These are phyloP conservation scores for Penicillium simplicissimum DNA, from an alignment of 495 filamentous ascomycete species.

Conservation along the genomic window DNA sequence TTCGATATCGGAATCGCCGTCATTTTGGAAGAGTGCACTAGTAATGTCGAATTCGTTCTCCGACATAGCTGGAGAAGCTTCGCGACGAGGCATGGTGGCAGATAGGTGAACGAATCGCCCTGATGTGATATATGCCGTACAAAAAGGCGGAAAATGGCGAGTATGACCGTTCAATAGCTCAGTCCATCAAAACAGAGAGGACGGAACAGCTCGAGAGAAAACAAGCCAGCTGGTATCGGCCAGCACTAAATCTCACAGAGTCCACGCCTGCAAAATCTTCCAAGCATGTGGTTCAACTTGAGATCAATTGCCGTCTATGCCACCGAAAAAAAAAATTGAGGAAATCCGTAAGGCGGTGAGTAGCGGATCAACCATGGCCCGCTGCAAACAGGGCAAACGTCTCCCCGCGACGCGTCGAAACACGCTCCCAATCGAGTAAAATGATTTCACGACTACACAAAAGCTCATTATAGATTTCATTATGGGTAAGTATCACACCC, in stretches of 20 bases:
- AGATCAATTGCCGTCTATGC: slow-evolving; percentile 24
- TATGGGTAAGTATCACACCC: slow-evolving; percentile 37
- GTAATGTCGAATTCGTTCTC: slow-evolving; percentile 93
- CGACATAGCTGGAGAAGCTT: slow-evolving; percentile 77
- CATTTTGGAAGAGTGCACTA: slow-evolving; percentile 67
- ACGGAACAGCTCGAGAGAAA: not conserved
- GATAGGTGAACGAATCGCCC: slow-evolving; percentile 4
- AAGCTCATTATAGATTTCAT: slow-evolving; percentile 19
- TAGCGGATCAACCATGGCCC: slow-evolving; percentile 28
- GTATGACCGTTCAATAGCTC: slow-evolving; percentile 14
- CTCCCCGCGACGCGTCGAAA: slow-evolving; percentile 45
- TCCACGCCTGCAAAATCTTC: slow-evolving; percentile 12
- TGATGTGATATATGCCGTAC: slow-evolving; percentile 11
- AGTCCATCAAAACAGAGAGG: not conserved
- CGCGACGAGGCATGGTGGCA: slow-evolving; percentile 56
- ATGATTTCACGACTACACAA: slow-evolving; percentile 27
- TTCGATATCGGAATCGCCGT: slow-evolving; percentile 52
- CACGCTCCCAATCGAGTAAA: slow-evolving; percentile 51
- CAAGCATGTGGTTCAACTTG: slow-evolving; percentile 13
- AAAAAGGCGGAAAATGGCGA: slow-evolving; percentile 17
- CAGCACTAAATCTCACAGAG: not conserved
- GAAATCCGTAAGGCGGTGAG: slow-evolving; percentile 41
- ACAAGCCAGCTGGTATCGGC: not conserved
- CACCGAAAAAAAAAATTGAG: slow-evolving; percentile 29
- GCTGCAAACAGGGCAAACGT: slow-evolving; percentile 39